A percentile compares a stretch with the other conserved stretches of the same genome.
Conservation (phyloP, 352 stramenopile species). For the Phytophthora sp. region DNA sequence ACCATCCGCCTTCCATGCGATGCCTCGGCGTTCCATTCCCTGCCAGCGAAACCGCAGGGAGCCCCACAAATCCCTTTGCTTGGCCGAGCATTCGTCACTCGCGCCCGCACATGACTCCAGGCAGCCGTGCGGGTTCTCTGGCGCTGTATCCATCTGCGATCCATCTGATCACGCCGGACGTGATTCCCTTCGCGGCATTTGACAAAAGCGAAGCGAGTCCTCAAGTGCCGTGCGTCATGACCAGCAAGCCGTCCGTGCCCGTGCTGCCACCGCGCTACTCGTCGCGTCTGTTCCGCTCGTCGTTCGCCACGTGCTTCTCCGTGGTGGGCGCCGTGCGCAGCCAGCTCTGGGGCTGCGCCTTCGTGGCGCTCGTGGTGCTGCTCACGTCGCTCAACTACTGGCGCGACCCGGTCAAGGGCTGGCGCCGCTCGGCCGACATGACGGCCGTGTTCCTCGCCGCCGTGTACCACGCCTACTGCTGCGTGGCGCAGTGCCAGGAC, state of each 20-base stretch:
- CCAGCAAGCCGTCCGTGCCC: conserved; percentile 18
- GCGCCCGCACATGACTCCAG: conserved; percentile 1
- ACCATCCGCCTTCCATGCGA: too few species aligned
- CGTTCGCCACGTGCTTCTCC: conserved; percentile 72
- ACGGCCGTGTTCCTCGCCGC: conserved; percentile 60
- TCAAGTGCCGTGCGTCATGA: not conserved
- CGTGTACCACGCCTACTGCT: conserved; percentile 74
- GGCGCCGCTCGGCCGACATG: conserved; percentile 79
- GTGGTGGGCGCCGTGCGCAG: conserved; percentile 53
- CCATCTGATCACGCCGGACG: not conserved
- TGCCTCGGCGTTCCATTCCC: not conserved
- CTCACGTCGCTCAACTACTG: conserved; percentile 89
- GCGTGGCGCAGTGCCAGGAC: conserved; percentile 57
- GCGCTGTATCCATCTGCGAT: conserved; percentile 24
- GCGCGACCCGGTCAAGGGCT: conserved; percentile 74
- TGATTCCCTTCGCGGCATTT: conserved; percentile 3
- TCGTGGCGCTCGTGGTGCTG: conserved; percentile 69
- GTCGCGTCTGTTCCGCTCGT: conserved; percentile 72
- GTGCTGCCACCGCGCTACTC: conserved; percentile 78
- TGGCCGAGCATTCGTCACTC: not conserved
- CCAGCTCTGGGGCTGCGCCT: conserved; percentile 71
- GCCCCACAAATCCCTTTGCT: not conserved
- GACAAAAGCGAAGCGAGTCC: conserved; percentile 11
- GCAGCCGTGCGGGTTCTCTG: conserved; percentile 10
- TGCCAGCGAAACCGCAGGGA: not conserved